These are phyloP conservation scores for Aspergillus alliaceus DNA, from an alignment of 2,329 filamentous ascomycete species.

Conservation along the genomic window DNA sequence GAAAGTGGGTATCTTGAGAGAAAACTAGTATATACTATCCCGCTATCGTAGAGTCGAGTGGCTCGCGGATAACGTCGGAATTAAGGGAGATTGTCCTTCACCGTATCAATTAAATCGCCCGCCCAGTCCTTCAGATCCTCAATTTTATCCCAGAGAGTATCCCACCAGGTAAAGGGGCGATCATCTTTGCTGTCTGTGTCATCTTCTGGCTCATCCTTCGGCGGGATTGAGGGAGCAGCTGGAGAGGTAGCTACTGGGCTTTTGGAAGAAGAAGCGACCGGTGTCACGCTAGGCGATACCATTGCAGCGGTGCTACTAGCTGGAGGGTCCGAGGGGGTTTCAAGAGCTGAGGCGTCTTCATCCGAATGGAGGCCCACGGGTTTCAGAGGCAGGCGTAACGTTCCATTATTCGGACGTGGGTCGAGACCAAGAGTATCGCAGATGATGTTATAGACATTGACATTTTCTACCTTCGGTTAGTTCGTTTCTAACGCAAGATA, in stretches of 20 bases:
- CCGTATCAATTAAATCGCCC: conserved; percentile 28
- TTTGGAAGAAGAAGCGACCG: not conserved
- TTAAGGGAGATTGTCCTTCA: conserved; percentile 27
- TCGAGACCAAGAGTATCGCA: conserved; percentile 79
- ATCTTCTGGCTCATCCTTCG: conserved; percentile 7
- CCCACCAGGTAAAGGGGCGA: conserved; percentile 31
- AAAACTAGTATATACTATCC: not conserved
- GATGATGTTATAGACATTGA: conserved; percentile 89
- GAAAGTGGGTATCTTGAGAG: not conserved
- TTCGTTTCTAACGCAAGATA: conserved; percentile 4
- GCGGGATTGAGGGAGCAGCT: conserved; percentile 1
- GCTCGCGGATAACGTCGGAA: not conserved
- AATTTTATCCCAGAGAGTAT: conserved; percentile 33
- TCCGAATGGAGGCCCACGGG: conserved; percentile 48
- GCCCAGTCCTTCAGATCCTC: conserved; percentile 39
- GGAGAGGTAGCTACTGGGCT: not conserved
- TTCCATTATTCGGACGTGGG: conserved; percentile 83
- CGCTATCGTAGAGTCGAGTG: not conserved
- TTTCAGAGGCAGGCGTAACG: conserved; percentile 56
- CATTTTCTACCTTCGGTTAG: conserved; percentile 68
- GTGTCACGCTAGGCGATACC: not conserved
- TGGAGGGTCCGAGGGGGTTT: conserved; percentile 35
- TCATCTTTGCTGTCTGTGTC: conserved; percentile 22
- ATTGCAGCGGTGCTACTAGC: conserved; percentile 7
- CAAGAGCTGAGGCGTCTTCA: conserved; percentile 29